A percentile compares a stretch with the other conserved stretches of the same genome.
phyloP scores from a whole-genome alignment of 2,329 filamentous ascomycete species.

The Triangularia setosa region DNA sequence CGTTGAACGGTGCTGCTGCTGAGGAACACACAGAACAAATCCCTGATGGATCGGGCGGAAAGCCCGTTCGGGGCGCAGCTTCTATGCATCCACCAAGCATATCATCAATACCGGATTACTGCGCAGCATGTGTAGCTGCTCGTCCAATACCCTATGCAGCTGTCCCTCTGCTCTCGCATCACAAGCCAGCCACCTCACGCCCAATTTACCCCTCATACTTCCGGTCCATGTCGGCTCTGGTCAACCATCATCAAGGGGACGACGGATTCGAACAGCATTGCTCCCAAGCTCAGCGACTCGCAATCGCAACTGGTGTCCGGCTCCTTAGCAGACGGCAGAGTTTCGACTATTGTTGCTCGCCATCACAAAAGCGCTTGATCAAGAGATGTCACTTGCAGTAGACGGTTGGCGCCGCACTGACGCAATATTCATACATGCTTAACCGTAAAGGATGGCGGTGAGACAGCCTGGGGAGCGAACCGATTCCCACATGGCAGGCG shows the following conservation, averaged over 20 bases:
- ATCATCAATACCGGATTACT: constrained; percentile 7
- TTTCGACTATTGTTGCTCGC: background rate
- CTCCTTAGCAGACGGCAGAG: background rate
- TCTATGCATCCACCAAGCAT: background rate
- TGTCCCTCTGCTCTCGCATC: background rate
- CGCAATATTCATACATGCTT: constrained; percentile 5
- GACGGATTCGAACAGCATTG: background rate
- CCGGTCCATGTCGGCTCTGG: background rate
- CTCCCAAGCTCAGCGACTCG: background rate
- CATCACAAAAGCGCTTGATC: background rate
- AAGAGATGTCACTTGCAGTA: constrained; percentile 3
- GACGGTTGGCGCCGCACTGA: constrained; percentile 16
- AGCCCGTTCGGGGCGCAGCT: constrained; percentile 9
- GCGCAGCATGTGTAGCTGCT: background rate
- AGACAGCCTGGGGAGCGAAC: background rate
- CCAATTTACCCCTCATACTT: background rate
- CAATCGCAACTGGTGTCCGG: background rate
- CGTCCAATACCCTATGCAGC: background rate
- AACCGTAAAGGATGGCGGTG: constrained; percentile 10
- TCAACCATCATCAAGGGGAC: too few relatives aligned
- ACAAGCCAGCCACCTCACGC: background rate
- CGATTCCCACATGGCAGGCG: constrained; percentile 13
- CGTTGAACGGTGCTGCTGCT: background rate
- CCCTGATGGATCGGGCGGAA: background rate
- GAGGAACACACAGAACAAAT: background rate